These are phyloP conservation scores for Pyrenopolyporus hunteri DNA, from an alignment of 495 filamentous ascomycete genomes.

Conservation along the genomic window DNA sequence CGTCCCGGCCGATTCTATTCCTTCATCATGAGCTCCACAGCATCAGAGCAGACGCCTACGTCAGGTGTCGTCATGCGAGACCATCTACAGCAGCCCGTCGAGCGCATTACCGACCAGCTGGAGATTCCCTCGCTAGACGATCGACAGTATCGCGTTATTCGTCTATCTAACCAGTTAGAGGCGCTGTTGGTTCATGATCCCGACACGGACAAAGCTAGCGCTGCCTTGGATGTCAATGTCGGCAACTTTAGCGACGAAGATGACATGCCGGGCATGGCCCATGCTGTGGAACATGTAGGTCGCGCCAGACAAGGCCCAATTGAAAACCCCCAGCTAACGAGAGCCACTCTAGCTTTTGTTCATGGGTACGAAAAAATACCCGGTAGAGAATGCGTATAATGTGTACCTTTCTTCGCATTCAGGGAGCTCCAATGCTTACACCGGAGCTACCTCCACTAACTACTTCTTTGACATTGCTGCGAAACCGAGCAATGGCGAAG, in stretches of 20 bases:
- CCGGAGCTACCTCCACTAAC: conserved; percentile 90
- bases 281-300: conserved; percentile 77
- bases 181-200: conserved; percentile 92
- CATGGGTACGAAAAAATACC: conserved; percentile 99
- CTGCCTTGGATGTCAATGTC: conserved; percentile 92
- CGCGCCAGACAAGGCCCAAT: not conserved
- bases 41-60: conserved; percentile 20
- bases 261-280: conserved; percentile 92
- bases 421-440: conserved; percentile 94
- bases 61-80: conserved; percentile 35
- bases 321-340: conserved; percentile 24
- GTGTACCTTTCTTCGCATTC: conserved; percentile 89
- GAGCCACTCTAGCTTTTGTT: conserved; percentile 74
- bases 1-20: conserved; percentile 3
- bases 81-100: conserved; percentile 53
- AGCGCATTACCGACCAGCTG: conserved; percentile 77
- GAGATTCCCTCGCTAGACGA: conserved; percentile 90
- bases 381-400: conserved; percentile 94
- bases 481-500: conserved; percentile 61
- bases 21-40: conserved; percentile 33
- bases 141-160: conserved; percentile 85
- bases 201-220: conserved; percentile 95
- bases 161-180: conserved; percentile 88
- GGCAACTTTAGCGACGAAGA: conserved; percentile 92
- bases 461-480: conserved; percentile 97